These are phyloP conservation scores for Ustilago shanxiensis DNA, from an alignment of 1,284 basidiomycete genomes.

Conservation along the genomic window DNA sequence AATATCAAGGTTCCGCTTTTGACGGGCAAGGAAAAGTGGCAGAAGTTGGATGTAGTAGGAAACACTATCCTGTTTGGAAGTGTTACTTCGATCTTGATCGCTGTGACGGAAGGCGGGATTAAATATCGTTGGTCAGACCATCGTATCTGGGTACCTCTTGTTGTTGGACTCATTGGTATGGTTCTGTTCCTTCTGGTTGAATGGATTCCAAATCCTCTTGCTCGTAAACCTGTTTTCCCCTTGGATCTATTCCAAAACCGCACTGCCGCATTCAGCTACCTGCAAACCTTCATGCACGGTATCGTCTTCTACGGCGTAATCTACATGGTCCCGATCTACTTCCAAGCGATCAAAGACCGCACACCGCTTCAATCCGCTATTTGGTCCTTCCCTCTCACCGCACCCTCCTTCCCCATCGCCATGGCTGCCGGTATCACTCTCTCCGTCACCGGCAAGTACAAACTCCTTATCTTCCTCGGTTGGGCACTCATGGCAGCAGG, in stretches of 20 bases:
- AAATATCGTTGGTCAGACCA: conserved; percentile 66
- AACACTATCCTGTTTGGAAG: conserved; percentile 67
- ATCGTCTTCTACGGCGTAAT: conserved; percentile 59
- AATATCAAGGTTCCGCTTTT: conserved; percentile 65
- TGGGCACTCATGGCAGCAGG: conserved; percentile 59
- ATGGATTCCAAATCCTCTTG: conserved; percentile 45
- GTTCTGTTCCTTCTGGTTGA: conserved; percentile 61
- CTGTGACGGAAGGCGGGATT: conserved; percentile 70
- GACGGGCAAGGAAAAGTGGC: conserved; percentile 66
- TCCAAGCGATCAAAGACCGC: conserved; percentile 73
- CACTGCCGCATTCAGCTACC: conserved; percentile 62
- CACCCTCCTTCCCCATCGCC: conserved; percentile 45
- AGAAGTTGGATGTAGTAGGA: conserved; percentile 69
- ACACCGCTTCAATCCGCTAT: conserved; percentile 72
- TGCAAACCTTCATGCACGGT: conserved; percentile 69
- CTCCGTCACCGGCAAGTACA: conserved; percentile 63
- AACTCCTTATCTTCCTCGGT: conserved; percentile 68
- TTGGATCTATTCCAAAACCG: conserved; percentile 63
- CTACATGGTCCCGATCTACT: conserved; percentile 70
- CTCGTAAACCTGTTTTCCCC: conserved; percentile 64
- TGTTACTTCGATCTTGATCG: conserved; percentile 66
- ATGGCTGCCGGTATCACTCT: conserved; percentile 55
- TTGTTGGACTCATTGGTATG: conserved; percentile 66
- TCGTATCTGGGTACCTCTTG: conserved; percentile 64
- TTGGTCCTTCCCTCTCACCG: conserved; percentile 69